Evolutionary conservation across 352 stramenopile species (phyloP).

Genomic region (Pythium guiyangense): DNA sequence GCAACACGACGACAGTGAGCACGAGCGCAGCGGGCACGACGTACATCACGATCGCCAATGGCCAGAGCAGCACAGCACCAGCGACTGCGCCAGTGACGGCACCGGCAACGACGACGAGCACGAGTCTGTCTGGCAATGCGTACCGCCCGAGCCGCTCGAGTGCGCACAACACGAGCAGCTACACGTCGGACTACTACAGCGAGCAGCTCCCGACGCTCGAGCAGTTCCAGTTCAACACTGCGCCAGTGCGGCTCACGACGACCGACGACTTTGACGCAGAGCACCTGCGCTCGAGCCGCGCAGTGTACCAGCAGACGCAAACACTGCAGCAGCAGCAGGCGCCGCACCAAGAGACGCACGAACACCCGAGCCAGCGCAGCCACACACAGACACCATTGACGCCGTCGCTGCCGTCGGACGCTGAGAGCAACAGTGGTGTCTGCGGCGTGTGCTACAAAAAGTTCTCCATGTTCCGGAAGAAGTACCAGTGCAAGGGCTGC

Average conservation of each 20-base stretch:
- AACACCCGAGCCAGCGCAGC: conserved; percentile 1
- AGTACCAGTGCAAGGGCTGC: conserved; percentile 85
- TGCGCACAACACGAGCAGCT: conserved; percentile 1
- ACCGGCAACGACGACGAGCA: not conserved
- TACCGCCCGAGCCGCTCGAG: conserved; percentile 1
- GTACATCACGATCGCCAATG: conserved; percentile 13
- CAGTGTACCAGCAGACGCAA: conserved; percentile 9
- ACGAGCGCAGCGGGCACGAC: conserved; percentile 10
- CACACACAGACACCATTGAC: conserved; percentile 8
- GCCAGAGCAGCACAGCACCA: not conserved
- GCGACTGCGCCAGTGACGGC: not conserved
- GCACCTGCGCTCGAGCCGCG: conserved; percentile 8
- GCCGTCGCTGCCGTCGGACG: conserved; percentile 30
- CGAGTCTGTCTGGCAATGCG: not conserved
- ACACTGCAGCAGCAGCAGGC: conserved; percentile 1
- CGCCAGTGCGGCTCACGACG: conserved; percentile 3
- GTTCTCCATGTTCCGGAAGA: conserved; percentile 83
- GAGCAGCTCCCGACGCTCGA: conserved; percentile 13
- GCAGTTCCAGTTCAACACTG: conserved; percentile 12
- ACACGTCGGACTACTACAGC: conserved; percentile 5
- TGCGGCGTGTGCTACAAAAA: conserved; percentile 85
- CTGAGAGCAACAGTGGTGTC: conserved; percentile 47
- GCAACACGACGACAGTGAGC: conserved; percentile 13
- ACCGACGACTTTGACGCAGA: conserved; percentile 10
- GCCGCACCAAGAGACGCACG: conserved; percentile 17